A percentile compares a stretch with the other conserved stretches of the same genome.
Evolutionary conservation across 106 monocot genomes (phyloP).

Genomic region (Apostasia ramifera): DNA sequence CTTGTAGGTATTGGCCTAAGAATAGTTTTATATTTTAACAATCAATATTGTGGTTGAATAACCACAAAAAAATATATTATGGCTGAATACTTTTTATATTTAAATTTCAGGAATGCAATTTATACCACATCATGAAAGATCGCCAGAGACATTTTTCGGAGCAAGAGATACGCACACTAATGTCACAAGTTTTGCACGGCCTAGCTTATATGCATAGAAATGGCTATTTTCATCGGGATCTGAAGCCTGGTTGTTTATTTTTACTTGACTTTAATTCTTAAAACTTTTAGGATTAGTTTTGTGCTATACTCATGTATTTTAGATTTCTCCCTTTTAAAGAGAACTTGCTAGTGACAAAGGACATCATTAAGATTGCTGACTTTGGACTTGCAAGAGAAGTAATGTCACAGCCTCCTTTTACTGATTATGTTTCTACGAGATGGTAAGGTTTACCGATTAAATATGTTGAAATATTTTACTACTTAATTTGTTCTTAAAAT

Average conservation of each 20-base stretch:
- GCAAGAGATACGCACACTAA: constrained; percentile 55
- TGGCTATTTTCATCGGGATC: constrained; percentile 89
- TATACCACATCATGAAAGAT: constrained; percentile 76
- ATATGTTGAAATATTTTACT: background rate
- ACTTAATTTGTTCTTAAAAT: background rate
- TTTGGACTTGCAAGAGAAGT: constrained; percentile 95
- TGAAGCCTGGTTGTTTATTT: constrained; percentile 71
- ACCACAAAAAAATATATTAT: too few species aligned
- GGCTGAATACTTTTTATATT: background rate
- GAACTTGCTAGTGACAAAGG: constrained; percentile 70
- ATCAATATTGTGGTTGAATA: too few species aligned
- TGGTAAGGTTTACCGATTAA: constrained; percentile 47
- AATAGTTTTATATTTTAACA: too few species aligned
- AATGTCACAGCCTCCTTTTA: constrained; percentile 74
- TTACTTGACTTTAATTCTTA: background rate
- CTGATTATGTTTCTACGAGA: constrained; percentile 97
- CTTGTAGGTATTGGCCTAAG: too few species aligned
- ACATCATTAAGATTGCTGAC: constrained; percentile 76
- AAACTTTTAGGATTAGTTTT: background rate
- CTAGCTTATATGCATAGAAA: constrained; percentile 82
- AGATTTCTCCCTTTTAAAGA: constrained; percentile 28
- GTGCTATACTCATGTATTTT: background rate
- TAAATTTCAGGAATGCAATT: constrained; percentile 67
- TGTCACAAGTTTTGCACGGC: constrained; percentile 79
- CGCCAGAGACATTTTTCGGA: constrained; percentile 44